Percentiles rank a stretch among this genome's conserved stretches.
These are phyloP conservation scores for Podospora sp. DNA, from an alignment of 495 filamentous ascomycete genomes.

Conservation along the genomic window DNA sequence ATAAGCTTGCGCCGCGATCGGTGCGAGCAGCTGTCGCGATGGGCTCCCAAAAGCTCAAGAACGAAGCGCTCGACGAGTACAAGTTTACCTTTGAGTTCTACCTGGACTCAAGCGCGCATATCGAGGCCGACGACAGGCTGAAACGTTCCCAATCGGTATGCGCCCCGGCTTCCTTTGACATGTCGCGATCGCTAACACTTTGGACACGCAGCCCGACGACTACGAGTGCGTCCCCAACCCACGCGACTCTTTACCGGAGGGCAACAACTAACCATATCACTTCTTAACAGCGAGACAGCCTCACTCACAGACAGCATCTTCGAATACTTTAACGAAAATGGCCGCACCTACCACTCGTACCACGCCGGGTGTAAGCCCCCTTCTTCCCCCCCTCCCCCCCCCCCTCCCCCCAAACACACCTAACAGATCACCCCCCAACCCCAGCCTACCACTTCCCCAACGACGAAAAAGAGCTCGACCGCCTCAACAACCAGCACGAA, in stretches of 20 bases:
- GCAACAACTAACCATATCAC: neutral
- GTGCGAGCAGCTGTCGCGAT: neutral
- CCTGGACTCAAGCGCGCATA: neutral
- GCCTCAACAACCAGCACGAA: slow-evolving; percentile 63
- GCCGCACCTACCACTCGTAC: slow-evolving; percentile 7
- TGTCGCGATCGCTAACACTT: neutral
- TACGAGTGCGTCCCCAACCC: neutral
- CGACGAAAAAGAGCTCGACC: slow-evolving; percentile 55
- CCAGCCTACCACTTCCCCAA: slow-evolving; percentile 63
- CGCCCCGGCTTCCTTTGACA: neutral
- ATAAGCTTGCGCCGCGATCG: no score
- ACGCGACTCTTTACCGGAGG: neutral
- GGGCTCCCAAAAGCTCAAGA: neutral
- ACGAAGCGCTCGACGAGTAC: neutral
- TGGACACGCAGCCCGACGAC: neutral
- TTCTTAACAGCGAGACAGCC: neutral
- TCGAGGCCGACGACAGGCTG: neutral
- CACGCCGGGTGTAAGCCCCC: slow-evolving; percentile 39
- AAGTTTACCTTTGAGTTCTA: neutral
- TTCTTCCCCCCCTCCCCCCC: neutral
- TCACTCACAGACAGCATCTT: slow-evolving; percentile 2
- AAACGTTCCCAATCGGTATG: neutral
- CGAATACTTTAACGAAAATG: neutral
- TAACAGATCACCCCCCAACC: slow-evolving; percentile 3
- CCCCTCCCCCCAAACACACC: neutral